These are phyloP conservation scores for Apodospora peruviana DNA, from an alignment of 495 filamentous ascomycete species.

Conservation along the genomic window DNA sequence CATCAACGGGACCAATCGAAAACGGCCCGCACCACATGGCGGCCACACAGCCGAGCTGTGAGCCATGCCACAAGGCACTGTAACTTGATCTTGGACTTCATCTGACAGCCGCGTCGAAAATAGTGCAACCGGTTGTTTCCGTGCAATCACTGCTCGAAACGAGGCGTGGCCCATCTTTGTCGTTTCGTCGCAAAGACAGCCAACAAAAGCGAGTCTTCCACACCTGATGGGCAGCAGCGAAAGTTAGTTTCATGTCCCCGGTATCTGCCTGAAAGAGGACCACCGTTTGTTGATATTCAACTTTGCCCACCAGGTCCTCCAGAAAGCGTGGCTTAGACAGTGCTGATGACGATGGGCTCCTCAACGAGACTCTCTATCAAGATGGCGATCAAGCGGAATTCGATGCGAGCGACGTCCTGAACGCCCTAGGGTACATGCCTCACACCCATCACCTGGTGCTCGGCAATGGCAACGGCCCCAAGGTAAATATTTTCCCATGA, in stretches of 20 bases:
- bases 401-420: constrained; percentile 23
- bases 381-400: constrained; percentile 10
- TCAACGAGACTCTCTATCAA: constrained; percentile 8
- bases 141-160: constrained; percentile 37
- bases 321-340: constrained; percentile 17
- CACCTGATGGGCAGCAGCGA: constrained; percentile 12
- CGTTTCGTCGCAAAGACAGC: constrained; percentile 23
- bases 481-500: constrained; percentile 10
- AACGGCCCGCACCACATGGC: constrained; percentile 1
- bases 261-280: background rate
- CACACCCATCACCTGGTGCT: constrained; percentile 25
- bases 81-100: background rate
- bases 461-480: constrained; percentile 18
- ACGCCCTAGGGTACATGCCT: constrained; percentile 27
- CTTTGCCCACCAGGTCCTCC: constrained; percentile 6
- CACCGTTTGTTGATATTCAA: constrained; percentile 2
- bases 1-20: background rate
- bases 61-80: no score
- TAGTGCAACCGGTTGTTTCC: constrained; percentile 41
- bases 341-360: constrained; percentile 5
- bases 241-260: background rate
- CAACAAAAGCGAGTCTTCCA: constrained; percentile 10
- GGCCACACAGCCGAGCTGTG: no score
- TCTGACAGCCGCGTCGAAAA: constrained; percentile 7
- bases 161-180: constrained; percentile 36